phyloP scores from a whole-genome alignment of 2,329 filamentous ascomycete genomes.

The Clarireedia hainanense region DNA sequence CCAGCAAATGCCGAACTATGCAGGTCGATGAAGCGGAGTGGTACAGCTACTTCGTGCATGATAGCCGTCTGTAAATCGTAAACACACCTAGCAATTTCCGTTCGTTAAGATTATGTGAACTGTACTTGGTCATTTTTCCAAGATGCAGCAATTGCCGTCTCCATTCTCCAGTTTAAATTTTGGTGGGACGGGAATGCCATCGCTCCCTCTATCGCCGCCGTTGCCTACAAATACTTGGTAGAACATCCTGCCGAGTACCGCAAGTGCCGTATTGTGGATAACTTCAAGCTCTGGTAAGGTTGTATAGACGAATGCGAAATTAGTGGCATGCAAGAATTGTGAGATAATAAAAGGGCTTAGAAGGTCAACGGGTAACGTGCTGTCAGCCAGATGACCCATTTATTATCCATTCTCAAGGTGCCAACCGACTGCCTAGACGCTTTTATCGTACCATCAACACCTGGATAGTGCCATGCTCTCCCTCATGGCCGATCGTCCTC shows the following conservation, averaged over 20 bases:
- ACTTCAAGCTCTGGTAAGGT: not conserved
- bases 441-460: too few species aligned
- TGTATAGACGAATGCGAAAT: conserved; percentile 5
- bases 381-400: too few species aligned
- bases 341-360: too few species aligned
- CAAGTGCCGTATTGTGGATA: not conserved
- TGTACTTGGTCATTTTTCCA: not conserved
- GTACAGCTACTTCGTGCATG: not conserved
- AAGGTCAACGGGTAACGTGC: too few species aligned
- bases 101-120: not conserved
- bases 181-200: not conserved
- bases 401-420: too few species aligned
- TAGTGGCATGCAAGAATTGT: not conserved
- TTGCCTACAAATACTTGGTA: not conserved
- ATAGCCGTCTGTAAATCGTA: not conserved
- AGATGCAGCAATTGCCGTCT: not conserved
- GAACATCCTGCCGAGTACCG: not conserved
- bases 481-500: too few species aligned
- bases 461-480: too few species aligned
- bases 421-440: too few species aligned
- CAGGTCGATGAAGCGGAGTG: not conserved
- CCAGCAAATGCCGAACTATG: not conserved
- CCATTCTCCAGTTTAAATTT: not conserved
- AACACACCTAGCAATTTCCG: not conserved
- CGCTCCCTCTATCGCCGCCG: not conserved